A percentile compares a stretch with the other conserved stretches of the same genome.
Evolutionary conservation across 805 yeast genomes (phyloP).

Genomic region (Lachancea mirantina): DNA sequence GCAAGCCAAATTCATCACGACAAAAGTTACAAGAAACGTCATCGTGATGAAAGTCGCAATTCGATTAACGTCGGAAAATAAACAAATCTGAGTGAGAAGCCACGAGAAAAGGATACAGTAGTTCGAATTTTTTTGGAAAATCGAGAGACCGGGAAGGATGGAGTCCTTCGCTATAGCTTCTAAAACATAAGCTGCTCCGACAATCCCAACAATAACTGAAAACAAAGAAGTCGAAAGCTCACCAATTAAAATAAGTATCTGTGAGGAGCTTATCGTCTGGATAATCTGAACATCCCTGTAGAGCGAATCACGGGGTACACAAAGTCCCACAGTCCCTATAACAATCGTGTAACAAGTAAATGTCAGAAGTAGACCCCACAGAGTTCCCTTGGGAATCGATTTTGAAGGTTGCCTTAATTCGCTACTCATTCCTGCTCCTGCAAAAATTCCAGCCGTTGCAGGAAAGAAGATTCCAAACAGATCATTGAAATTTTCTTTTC

Average conservation of each 20-base stretch:
- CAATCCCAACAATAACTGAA: slow-evolving; percentile 90
- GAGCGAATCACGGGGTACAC: slow-evolving; percentile 74
- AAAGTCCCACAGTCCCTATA: slow-evolving; percentile 67
- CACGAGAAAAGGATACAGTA: slow-evolving; percentile 70
- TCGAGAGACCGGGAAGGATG: slow-evolving; percentile 70
- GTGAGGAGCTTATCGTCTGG: slow-evolving; percentile 69
- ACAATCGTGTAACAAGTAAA: slow-evolving; percentile 73
- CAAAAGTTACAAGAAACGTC: slow-evolving; percentile 95
- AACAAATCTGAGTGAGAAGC: slow-evolving; percentile 72
- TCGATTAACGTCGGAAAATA: slow-evolving; percentile 85
- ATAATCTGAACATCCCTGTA: slow-evolving; percentile 76
- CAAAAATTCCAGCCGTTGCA: slow-evolving; percentile 96
- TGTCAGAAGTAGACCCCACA: slow-evolving; percentile 73
- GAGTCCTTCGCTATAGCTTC: slow-evolving; percentile 88
- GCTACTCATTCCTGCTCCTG: slow-evolving; percentile 99
- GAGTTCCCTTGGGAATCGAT: slow-evolving; percentile 90
- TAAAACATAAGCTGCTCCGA: slow-evolving; percentile 87
- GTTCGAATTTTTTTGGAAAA: slow-evolving; percentile 60
- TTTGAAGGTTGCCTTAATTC: slow-evolving; percentile 79
- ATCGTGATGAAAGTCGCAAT: slow-evolving; percentile 93
- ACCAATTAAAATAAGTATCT: slow-evolving; percentile 69
- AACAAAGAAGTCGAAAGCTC: slow-evolving; percentile 87
- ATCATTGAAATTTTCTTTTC: slow-evolving; percentile 70
- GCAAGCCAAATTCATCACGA: slow-evolving; percentile 91
- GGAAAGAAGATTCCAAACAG: slow-evolving; percentile 95